These are phyloP conservation scores for Acorus calamus DNA, from an alignment of 106 monocot species.

Conservation along the genomic window DNA sequence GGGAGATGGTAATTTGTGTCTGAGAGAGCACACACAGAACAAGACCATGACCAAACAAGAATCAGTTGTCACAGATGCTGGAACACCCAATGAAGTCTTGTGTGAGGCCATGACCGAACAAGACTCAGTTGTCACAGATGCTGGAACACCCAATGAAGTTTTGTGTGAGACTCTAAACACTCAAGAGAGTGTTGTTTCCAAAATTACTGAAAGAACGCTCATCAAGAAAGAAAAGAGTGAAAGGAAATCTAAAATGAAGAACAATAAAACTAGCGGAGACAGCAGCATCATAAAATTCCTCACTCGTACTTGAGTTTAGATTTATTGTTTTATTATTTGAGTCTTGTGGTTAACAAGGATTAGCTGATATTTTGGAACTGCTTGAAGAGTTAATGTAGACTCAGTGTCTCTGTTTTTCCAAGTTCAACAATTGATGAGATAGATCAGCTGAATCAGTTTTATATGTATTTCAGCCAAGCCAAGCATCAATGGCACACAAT, in stretches of 20 bases:
- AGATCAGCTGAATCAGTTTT: too few species aligned
- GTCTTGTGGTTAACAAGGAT: too few species aligned
- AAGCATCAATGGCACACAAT: too few species aligned
- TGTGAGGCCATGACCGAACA: background rate
- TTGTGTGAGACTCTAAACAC: slow-evolving; percentile 14
- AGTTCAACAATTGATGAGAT: too few species aligned
- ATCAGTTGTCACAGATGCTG: slow-evolving; percentile 1
- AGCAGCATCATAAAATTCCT: slow-evolving; percentile 53
- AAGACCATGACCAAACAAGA: background rate
- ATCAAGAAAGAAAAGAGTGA: slow-evolving; percentile 4
- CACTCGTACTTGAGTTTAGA: slow-evolving; percentile 8
- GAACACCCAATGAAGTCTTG: background rate
- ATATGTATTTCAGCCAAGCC: too few species aligned
- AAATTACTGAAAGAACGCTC: background rate
- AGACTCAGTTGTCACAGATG: slow-evolving; percentile 1
- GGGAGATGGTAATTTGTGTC: slow-evolving; percentile 1
- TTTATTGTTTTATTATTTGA: background rate
- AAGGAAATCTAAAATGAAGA: slow-evolving; percentile 19
- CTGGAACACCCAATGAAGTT: background rate
- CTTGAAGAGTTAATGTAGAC: too few species aligned
- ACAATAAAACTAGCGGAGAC: slow-evolving; percentile 16
- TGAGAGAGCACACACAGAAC: background rate
- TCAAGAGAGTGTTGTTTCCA: slow-evolving; percentile 24
- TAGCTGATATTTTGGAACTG: too few species aligned
- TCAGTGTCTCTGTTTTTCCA: too few species aligned